Evolutionary conservation across 1,284 basidiomycete genomes (phyloP).

Genomic region (Ganoderma meredithae): DNA sequence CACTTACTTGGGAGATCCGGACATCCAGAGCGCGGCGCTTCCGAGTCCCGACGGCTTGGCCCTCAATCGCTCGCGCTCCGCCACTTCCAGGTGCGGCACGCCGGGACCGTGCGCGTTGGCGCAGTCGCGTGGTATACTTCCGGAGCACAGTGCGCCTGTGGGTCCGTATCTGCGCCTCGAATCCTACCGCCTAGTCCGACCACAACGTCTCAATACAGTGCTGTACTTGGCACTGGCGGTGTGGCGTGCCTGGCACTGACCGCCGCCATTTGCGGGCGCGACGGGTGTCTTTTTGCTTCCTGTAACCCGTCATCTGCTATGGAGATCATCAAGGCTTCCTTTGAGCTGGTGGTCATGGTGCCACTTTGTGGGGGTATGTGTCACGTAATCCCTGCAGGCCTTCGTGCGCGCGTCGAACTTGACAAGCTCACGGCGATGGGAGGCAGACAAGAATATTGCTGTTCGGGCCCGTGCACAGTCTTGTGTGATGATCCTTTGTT

Average conservation of each 20-base stretch:
- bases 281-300: no score
- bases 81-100: not conserved
- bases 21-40: not conserved
- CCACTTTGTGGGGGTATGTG: not conserved
- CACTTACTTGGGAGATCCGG: not conserved
- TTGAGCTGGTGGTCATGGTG: not conserved
- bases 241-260: not conserved
- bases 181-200: no score
- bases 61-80: not conserved
- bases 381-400: not conserved
- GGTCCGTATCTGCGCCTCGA: not conserved
- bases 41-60: not conserved
- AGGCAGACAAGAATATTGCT: not conserved
- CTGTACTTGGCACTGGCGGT: not conserved
- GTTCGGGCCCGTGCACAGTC: not conserved
- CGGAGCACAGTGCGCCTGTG: not conserved
- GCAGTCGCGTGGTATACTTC: not conserved
- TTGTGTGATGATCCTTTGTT: constrained; percentile 1
- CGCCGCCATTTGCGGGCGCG: constrained; percentile 2
- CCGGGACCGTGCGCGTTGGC: not conserved
- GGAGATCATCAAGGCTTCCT: not conserved
- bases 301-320: no score
- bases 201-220: not conserved
- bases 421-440: not conserved
- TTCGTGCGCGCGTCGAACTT: not conserved